These are phyloP conservation scores for Eucalyptus curtisii DNA, from an alignment of 345 rosid genomes.

Conservation along the genomic window DNA sequence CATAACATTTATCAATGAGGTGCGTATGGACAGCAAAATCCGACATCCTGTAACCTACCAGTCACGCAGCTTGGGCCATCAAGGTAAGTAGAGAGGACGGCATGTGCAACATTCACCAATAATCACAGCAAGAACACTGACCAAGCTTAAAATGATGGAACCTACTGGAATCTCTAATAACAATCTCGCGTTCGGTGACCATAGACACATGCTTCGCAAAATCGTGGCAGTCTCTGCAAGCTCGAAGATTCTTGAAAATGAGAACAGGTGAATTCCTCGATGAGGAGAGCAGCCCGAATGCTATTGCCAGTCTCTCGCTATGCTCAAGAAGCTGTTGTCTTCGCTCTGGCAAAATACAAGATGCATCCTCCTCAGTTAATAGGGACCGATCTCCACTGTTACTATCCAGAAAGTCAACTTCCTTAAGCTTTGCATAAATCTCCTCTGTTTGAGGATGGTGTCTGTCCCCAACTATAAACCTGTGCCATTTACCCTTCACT, in stretches of 20 bases:
- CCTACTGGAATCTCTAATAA: conserved; percentile 49
- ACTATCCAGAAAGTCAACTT: conserved; percentile 6
- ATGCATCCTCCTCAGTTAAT: conserved; percentile 21
- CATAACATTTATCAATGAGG: background rate
- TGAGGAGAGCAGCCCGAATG: conserved; percentile 50
- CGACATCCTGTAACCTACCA: background rate
- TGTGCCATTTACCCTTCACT: background rate
- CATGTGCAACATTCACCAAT: conserved; percentile 18
- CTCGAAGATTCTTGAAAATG: conserved; percentile 68
- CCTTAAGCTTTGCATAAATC: conserved; percentile 46
- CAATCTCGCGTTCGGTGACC: conserved; percentile 36
- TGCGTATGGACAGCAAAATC: background rate
- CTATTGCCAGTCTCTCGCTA: conserved; percentile 69
- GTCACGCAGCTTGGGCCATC: background rate
- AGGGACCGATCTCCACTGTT: background rate
- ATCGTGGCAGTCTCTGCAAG: conserved; percentile 64
- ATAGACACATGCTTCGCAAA: conserved; percentile 54
- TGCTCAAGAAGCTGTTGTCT: conserved; percentile 50
- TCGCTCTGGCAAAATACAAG: conserved; percentile 29
- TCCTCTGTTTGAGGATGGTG: conserved; percentile 48
- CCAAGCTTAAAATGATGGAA: conserved; percentile 64
- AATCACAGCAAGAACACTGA: conserved; percentile 64
- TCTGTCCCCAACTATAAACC: conserved; percentile 55
- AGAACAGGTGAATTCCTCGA: conserved; percentile 25
- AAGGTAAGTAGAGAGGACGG: background rate